Conservation (phyloP, 768 basidiomycete species). For the Lentinula guzmanii region DNA sequence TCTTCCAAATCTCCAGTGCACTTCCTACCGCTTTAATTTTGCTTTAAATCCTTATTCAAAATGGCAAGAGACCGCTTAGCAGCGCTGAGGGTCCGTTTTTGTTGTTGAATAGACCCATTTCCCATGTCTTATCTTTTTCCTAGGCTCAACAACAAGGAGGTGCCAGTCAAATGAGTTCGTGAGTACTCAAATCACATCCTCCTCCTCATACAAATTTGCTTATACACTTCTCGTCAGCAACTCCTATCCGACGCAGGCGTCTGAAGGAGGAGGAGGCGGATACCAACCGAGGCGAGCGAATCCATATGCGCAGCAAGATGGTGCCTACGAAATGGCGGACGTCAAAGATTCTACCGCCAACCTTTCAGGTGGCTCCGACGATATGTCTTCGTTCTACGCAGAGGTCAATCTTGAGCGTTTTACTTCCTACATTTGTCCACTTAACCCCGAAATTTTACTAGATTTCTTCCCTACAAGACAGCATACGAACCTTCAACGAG, state of each 20-base stretch:
- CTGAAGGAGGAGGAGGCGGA: constrained; percentile 28
- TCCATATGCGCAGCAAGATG: constrained; percentile 66
- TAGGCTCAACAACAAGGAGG: constrained; percentile 69
- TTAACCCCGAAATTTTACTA: constrained; percentile 18
- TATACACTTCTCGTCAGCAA: constrained; percentile 27
- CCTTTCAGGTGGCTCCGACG: constrained; percentile 35
- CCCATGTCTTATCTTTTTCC: constrained; percentile 11
- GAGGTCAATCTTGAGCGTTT: constrained; percentile 44
- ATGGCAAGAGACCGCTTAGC: constrained; percentile 93
- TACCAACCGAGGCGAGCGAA: constrained; percentile 47
- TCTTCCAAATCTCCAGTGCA: constrained; percentile 10
- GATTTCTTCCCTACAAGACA: constrained; percentile 76
- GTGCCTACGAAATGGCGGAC: constrained; percentile 66
- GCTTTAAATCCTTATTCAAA: not conserved
- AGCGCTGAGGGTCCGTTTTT: constrained; percentile 66
- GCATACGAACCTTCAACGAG: constrained; percentile 57
- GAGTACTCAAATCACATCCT: constrained; percentile 18
- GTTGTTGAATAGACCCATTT: constrained; percentile 7
- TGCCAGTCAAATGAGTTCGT: constrained; percentile 42
- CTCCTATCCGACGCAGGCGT: constrained; percentile 66
- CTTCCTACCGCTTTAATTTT: not conserved
- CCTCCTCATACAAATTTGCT: constrained; percentile 10
- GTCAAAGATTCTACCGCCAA: constrained; percentile 51
- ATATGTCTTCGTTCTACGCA: constrained; percentile 66
- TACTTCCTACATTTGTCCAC: not conserved